Conservation (phyloP, 495 filamentous ascomycete species). For the Pseudotulostoma volvatum region DNA sequence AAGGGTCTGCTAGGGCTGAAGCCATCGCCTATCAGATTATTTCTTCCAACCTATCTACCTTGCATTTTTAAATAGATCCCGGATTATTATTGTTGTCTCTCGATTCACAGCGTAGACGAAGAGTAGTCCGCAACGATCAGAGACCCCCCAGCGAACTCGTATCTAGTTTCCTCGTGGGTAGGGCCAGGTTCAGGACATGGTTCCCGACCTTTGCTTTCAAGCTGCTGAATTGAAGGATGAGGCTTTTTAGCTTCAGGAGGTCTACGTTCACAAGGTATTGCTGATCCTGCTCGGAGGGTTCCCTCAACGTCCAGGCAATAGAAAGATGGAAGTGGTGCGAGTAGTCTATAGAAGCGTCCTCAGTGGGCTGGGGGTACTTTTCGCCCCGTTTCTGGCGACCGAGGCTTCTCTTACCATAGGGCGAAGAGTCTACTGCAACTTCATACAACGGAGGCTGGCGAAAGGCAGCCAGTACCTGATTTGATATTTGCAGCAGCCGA, state of each 20-base stretch:
- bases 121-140: no score
- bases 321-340: slow-evolving; percentile 60
- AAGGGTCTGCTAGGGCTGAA: no score
- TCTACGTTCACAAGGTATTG: slow-evolving; percentile 21
- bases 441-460: slow-evolving; percentile 61
- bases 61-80: no score
- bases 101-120: no score
- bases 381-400: slow-evolving; percentile 1
- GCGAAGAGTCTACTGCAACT: slow-evolving; percentile 1
- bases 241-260: slow-evolving; percentile 7
- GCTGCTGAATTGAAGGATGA: slow-evolving; percentile 20
- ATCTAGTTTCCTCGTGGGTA: slow-evolving; percentile 11
- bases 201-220: slow-evolving; percentile 70
- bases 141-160: slow-evolving; percentile 2
- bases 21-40: no score
- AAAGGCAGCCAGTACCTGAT: slow-evolving; percentile 39
- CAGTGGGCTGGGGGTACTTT: background rate
- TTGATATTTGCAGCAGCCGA: slow-evolving; percentile 45
- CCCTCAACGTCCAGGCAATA: slow-evolving; percentile 53
- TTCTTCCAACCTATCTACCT: no score
- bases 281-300: slow-evolving; percentile 11
- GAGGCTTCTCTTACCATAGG: background rate
- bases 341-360: slow-evolving; percentile 14
- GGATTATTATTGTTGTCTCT: no score
- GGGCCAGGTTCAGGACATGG: slow-evolving; percentile 38